Evolutionary conservation across 2,329 filamentous ascomycete species (phyloP).

Genomic region (Aureobasidium leucospermi): DNA sequence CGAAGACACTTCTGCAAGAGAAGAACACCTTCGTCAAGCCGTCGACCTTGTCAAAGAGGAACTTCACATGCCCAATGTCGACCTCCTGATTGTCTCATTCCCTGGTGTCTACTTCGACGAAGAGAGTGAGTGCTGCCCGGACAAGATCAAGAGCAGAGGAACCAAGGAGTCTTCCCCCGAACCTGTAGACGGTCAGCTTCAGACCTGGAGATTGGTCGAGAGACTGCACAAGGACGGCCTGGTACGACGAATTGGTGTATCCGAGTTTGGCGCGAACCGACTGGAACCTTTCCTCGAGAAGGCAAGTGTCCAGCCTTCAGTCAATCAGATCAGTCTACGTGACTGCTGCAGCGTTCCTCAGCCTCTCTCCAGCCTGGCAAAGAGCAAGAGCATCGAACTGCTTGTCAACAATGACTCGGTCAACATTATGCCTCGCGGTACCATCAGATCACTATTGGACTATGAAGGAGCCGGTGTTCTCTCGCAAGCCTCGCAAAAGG

Average conservation of each 20-base stretch:
- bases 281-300: constrained; percentile 67
- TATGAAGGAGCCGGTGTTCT: constrained; percentile 69
- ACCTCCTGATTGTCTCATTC: constrained; percentile 88
- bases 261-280: constrained; percentile 85
- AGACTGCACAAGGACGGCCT: constrained; percentile 61
- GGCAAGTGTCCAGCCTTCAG: constrained; percentile 65
- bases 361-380: constrained; percentile 76
- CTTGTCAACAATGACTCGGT: constrained; percentile 92
- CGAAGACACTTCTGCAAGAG: constrained; percentile 38
- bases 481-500: constrained; percentile 47
- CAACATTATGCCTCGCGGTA: constrained; percentile 80
- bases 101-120: constrained; percentile 91
- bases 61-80: constrained; percentile 65
- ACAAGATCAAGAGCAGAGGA: constrained; percentile 43
- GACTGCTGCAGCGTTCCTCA: constrained; percentile 96
- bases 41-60: constrained; percentile 74
- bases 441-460: constrained; percentile 74
- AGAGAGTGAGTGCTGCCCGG: constrained; percentile 70
- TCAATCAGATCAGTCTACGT: constrained; percentile 92
- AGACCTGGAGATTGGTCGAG: constrained; percentile 64
- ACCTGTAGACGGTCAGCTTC: constrained; percentile 56
- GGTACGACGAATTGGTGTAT: constrained; percentile 70
- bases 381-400: constrained; percentile 73
- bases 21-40: constrained; percentile 67
- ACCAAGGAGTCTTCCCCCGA: constrained; percentile 44